Conservation (phyloP, 495 filamentous ascomycete species). For the Trichoderma erinaceum region DNA sequence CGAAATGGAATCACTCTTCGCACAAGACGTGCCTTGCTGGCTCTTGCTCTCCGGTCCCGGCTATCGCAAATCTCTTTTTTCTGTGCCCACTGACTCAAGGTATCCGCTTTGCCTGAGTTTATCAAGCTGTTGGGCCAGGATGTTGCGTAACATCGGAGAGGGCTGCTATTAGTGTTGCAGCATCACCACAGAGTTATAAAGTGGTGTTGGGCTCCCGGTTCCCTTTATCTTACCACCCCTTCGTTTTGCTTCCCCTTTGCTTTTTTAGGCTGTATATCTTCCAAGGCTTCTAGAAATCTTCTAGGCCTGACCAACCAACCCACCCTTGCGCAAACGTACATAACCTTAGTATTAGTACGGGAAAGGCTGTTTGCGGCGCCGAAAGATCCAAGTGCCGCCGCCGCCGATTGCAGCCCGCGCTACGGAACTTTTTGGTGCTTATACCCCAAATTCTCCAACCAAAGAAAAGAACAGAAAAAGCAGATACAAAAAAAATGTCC, state of each 20-base stretch:
- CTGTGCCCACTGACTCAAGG: background rate
- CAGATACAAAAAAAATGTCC: background rate
- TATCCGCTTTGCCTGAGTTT: background rate
- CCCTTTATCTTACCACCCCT: background rate
- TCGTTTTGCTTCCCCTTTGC: background rate
- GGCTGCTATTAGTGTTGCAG: background rate
- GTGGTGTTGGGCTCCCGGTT: background rate
- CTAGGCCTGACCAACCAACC: background rate
- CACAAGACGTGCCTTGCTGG: background rate
- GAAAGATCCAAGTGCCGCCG: background rate
- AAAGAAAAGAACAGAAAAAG: background rate
- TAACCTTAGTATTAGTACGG: background rate
- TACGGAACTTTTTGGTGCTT: background rate
- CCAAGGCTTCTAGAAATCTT: background rate
- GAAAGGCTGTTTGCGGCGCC: background rate
- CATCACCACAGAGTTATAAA: background rate
- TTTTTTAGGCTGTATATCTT: background rate
- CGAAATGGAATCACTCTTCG: background rate
- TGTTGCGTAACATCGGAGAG: background rate
- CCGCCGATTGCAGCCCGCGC: background rate
- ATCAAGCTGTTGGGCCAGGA: background rate
- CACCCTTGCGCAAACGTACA: background rate
- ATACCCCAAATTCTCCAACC: background rate
- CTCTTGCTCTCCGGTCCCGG: background rate
- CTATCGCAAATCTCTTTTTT: background rate